A percentile compares a stretch with the other conserved stretches of the same genome.
phyloP scores from a whole-genome alignment of 768 basidiomycete species.

The Mycena rebaudengoi region DNA sequence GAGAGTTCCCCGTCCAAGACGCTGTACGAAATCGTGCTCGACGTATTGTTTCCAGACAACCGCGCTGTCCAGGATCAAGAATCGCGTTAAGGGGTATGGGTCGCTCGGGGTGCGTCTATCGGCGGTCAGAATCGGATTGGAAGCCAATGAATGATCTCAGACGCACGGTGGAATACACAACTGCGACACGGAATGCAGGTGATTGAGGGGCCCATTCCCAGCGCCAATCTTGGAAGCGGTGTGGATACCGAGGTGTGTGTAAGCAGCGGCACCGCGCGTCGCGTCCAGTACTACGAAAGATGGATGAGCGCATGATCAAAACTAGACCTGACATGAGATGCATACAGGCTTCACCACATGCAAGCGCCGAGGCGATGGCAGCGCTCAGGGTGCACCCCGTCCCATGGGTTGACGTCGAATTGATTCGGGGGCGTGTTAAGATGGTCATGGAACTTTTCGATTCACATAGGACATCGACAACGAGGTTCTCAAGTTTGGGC shows the following conservation, averaged over 20 bases:
- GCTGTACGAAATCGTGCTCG: constrained; percentile 83
- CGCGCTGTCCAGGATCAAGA: constrained; percentile 66
- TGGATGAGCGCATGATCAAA: background rate
- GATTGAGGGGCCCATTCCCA: constrained; percentile 89
- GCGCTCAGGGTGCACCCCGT: constrained; percentile 94
- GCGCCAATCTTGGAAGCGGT: constrained; percentile 72
- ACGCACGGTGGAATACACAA: constrained; percentile 59
- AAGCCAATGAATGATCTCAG: background rate
- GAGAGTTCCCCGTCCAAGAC: constrained; percentile 78
- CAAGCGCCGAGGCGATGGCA: constrained; percentile 76
- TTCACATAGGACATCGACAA: constrained; percentile 72
- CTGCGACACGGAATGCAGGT: constrained; percentile 67
- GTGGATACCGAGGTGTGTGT: constrained; percentile 78
- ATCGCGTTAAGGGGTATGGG: constrained; percentile 73
- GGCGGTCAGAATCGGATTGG: background rate
- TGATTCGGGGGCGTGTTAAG: constrained; percentile 67
- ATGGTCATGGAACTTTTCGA: constrained; percentile 49
- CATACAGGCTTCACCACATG: constrained; percentile 55
- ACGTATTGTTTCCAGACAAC: constrained; percentile 78
- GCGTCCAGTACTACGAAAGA: constrained; percentile 62
- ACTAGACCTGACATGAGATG: background rate
- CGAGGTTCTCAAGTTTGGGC: constrained; percentile 43
- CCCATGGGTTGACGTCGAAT: constrained; percentile 84
- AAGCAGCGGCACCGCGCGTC: constrained; percentile 65
- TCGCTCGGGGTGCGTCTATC: constrained; percentile 63